Conservation (phyloP, 225 moss, liverwort and hornwort genomes). For the Climacium dendroides region DNA sequence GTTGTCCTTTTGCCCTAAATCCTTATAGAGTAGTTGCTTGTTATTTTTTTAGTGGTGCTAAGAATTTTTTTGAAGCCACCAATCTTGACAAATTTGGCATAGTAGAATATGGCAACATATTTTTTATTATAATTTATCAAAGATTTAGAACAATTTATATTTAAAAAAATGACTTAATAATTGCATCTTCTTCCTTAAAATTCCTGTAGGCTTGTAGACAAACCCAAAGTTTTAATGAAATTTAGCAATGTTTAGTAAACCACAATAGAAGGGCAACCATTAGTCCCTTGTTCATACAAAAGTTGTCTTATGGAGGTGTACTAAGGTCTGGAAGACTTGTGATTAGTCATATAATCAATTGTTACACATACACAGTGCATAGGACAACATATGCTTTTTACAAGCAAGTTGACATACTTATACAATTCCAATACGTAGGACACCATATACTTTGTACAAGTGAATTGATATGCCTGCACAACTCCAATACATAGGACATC, state of each 20-base stretch:
- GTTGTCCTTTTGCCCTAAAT: accelerated
- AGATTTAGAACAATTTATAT: background rate
- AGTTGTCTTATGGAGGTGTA: background rate
- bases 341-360: background rate
- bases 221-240: background rate
- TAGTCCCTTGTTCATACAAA: too few relatives aligned
- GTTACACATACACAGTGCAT: background rate
- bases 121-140: background rate
- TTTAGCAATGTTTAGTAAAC: background rate
- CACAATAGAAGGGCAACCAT: accelerated
- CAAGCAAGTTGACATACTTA: too few relatives aligned
- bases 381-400: background rate
- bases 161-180: accelerated
- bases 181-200: background rate
- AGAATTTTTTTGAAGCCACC: background rate
- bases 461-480: background rate
- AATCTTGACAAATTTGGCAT: accelerated
- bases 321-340: background rate
- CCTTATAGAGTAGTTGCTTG: accelerated
- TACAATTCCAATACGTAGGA: too few relatives aligned
- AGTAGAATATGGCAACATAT: background rate
- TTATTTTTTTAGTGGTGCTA: background rate
- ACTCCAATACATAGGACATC: background rate
- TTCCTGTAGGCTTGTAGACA: background rate
- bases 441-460: accelerated